Evolutionary conservation across 768 basidiomycete species (phyloP), one percentile per base, ranked within the genome.

Genomic region (Tricholoma hemisulphureum): DNA sequence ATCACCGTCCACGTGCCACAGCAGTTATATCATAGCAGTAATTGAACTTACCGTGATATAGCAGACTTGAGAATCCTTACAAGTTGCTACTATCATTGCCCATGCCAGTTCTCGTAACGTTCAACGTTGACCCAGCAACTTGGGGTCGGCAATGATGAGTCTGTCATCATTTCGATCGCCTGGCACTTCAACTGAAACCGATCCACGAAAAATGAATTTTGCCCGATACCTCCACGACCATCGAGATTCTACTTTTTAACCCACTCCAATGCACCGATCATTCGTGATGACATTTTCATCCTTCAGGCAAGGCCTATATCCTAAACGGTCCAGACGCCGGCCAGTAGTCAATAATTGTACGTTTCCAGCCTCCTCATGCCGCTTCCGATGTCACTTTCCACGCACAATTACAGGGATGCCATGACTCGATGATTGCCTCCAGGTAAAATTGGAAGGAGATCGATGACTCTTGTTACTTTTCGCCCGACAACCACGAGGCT

Each of bases 401-500:
- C 28, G 28, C 49, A 18, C 52, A 39, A 29, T 23, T 24, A 51
- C 55, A 31, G 23, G 29, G 14, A 18, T 37, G 45, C 45, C 34
- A 26, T 55, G 43, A 46, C 53, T 21, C 43, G 34, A 14, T 16
- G 41, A 58, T 59, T 59, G 52, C 60, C 54, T 55, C 18, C 53
- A 50, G 46, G 32, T 48, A 52, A 50, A 37, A 57, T 37, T 55
- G 45, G 59, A 64, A 51, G 52, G 54, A 59, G 61, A 61, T 62
- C 65, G 61, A 64, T 63, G 55, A 60, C 58, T 63, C 64, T 52
- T 60, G 60, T 53, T n/a, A 64, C 62, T 58, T 59, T 59, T 54
- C 53, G 34, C 63, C 63, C 63, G 60, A 62, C 52, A 55, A 57
- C 69, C 77, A 77, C 71, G 76, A 75, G 76, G 75, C 71, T 48